Evolutionary conservation across 2,329 filamentous ascomycete species (phyloP).

Genomic region (Fonsecaea multimorphosa): DNA sequence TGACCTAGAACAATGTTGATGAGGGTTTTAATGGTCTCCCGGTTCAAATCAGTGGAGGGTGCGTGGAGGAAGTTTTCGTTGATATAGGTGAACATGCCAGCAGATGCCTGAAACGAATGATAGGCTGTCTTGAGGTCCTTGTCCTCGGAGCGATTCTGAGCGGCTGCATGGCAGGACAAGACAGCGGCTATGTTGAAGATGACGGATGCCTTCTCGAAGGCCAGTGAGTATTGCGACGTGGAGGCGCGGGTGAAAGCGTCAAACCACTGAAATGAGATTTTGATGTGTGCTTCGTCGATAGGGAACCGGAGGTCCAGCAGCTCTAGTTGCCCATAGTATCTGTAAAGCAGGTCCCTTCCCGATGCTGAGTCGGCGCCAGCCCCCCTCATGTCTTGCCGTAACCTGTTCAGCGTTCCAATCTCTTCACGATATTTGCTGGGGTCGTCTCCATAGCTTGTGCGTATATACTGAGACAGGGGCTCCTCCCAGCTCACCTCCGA

Average conservation of each 20-base stretch:
- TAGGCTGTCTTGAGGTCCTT: constrained; percentile 94
- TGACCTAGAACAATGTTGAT: constrained; percentile 94
- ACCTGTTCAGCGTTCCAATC: constrained; percentile 88
- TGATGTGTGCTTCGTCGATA: constrained; percentile 98
- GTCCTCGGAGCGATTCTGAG: constrained; percentile 91
- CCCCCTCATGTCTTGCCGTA: constrained; percentile 97
- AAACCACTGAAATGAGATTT: constrained; percentile 99
- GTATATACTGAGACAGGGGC: constrained; percentile 91
- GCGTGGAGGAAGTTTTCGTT: constrained; percentile 99
- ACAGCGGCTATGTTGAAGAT: constrained; percentile 99
- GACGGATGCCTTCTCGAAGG: constrained; percentile 97
- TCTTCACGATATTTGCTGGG: constrained; percentile 95
- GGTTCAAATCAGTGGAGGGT: constrained; percentile 91
- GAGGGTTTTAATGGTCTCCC: constrained; percentile 93
- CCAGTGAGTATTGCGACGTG: constrained; percentile 95
- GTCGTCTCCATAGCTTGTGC: constrained; percentile 92
- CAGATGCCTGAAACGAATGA: constrained; percentile 96
- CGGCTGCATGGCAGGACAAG: constrained; percentile 90
- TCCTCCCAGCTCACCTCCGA: constrained; percentile 98
- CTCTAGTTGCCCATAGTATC: constrained; percentile 97
- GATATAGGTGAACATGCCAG: constrained; percentile 99
- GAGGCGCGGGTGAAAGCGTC: constrained; percentile 99
- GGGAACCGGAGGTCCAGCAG: constrained; percentile 92
- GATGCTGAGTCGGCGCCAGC: constrained; percentile 96
- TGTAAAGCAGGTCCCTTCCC: constrained; percentile 88